These are phyloP conservation scores for Amphibolis antarctica DNA, from an alignment of 106 monocot genomes.

Conservation along the genomic window DNA sequence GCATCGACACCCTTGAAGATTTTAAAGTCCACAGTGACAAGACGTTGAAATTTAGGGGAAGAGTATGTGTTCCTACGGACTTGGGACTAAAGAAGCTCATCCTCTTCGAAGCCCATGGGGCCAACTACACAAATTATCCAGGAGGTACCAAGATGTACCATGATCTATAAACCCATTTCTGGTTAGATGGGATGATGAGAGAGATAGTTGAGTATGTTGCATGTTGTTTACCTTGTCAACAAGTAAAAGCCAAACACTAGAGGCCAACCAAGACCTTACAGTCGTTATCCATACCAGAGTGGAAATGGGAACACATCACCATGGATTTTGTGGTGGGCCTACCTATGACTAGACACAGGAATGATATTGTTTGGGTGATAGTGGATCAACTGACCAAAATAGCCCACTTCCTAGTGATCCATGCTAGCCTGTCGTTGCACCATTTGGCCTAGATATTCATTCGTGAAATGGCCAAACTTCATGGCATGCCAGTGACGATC, in stretches of 20 bases:
- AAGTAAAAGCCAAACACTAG: constrained; percentile 9
- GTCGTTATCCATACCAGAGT: constrained; percentile 1
- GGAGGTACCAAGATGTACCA: constrained; percentile 7
- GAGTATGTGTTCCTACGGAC: constrained; percentile 3
- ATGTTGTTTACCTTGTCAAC: constrained; percentile 2
- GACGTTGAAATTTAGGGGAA: too few species aligned
- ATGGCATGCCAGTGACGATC: not conserved
- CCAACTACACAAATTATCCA: not conserved
- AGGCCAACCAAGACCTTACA: not conserved
- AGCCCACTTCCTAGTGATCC: not conserved
- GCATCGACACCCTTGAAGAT: too few species aligned
- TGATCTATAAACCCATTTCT: not conserved
- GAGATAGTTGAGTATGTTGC: not conserved
- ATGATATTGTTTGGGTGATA: too few species aligned
- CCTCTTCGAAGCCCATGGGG: constrained; percentile 1
- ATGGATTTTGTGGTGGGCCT: constrained; percentile 3
- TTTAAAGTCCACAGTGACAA: too few species aligned
- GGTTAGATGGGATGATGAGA: constrained; percentile 7
- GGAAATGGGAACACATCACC: too few species aligned
- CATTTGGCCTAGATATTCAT: not conserved
- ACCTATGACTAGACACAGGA: not conserved
- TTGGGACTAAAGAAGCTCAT: not conserved
- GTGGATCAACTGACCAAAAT: not conserved
- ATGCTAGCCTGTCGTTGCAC: not conserved
- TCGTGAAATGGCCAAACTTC: constrained; percentile 2